phyloP scores from a whole-genome alignment of 2,329 filamentous ascomycete species.

The Thielaviopsis musarum region DNA sequence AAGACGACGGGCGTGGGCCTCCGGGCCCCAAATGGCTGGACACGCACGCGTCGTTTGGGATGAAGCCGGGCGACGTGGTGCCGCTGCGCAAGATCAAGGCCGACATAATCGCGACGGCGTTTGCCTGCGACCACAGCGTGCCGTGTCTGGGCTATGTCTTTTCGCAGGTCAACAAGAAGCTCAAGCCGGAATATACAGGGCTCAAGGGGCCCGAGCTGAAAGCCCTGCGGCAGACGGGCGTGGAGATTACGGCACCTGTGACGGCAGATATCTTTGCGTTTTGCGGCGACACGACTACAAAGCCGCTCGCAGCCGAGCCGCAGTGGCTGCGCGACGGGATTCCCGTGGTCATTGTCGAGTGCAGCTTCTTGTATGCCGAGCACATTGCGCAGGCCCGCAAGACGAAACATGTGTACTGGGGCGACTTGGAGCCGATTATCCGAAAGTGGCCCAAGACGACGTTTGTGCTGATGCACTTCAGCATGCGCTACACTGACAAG shows the following conservation, averaged over 20 bases:
- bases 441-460: conserved; percentile 25
- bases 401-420: conserved; percentile 32
- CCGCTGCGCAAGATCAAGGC: conserved; percentile 20
- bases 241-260: conserved; percentile 24
- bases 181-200: conserved; percentile 22
- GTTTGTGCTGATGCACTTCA: conserved; percentile 32
- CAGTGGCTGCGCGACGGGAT: conserved; percentile 24
- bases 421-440: conserved; percentile 27
- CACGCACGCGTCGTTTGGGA: conserved; percentile 25
- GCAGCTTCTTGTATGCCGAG: conserved; percentile 28
- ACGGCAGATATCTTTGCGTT: conserved; percentile 29
- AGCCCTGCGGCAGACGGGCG: conserved; percentile 22
- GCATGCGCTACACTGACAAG: conserved; percentile 26
- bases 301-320: conserved; percentile 23
- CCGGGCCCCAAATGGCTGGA: conserved; percentile 16
- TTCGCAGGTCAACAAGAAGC: conserved; percentile 21
- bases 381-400: conserved; percentile 27
- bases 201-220: conserved; percentile 23
- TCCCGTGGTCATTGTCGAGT: conserved; percentile 31
- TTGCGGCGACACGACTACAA: conserved; percentile 29
- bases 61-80: conserved; percentile 22
- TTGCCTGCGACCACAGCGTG: conserved; percentile 29
- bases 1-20: conserved; percentile 11
- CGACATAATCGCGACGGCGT: conserved; percentile 25
- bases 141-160: conserved; percentile 33